Evolutionary conservation across 2,329 filamentous ascomycete species (phyloP), one percentile per base, ranked within the genome.

Genomic region (Dichotomopilus funicola): DNA sequence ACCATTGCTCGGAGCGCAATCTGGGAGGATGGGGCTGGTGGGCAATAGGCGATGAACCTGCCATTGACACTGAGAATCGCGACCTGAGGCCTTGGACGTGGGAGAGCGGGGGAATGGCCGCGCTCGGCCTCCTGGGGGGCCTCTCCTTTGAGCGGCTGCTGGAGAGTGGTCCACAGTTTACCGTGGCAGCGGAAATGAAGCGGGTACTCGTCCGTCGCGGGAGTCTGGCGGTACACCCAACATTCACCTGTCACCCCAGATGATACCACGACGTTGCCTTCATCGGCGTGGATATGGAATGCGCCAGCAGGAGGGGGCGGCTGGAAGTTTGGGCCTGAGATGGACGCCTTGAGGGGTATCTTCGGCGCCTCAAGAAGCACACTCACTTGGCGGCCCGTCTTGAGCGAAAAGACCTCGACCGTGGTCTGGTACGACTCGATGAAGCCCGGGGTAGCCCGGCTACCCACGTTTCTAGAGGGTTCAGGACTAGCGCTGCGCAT

Each of bases 141-240:
- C 35, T 80, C 76, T 31, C 73, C 73, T 56, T 77, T 76, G 13
- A 74, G 70, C 35, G 74, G 73, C 61, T 83, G 80, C 66, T 94
- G 89, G 34, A 96, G 75, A 45, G 85, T 86, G 0, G 94, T 96
- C 94, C 94, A 99, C 13, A 95, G 74, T 72, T 99, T 99, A 19
- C 87, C 91, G 54, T 94, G 77, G 64, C 91, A 96, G 40, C 71
- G 75, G 68, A 79, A 86, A 12, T 70, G 66, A 45, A 73, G 61
- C 27, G 72, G 72, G 1, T 70, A 66, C 27, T 79, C 78, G 47
- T 72, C 71, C 1, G 70, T 65, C 53, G 71, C 67, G 8, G 71
- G 63, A 7, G 75, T 68, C 59, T 84, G 80, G 7, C 77, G 73
- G 63, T 80, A 97, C 6, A 96, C 75, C 78, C 88, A 96, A 46